Conservation (phyloP, 1,284 basidiomycete genomes). For the Hypsizygus ulmarius region DNA sequence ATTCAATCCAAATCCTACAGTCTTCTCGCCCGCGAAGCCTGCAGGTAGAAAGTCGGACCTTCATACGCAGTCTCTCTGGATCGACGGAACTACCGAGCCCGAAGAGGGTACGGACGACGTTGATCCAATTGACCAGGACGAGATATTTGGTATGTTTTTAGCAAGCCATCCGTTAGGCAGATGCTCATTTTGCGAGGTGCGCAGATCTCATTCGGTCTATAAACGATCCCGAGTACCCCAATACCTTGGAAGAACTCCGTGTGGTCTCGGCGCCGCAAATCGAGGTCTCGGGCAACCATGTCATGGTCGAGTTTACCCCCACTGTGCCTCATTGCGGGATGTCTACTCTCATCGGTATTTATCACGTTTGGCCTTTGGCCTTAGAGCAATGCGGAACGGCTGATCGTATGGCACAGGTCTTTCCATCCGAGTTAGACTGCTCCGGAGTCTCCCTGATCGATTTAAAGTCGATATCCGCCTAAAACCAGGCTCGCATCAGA, state of each 20-base stretch:
- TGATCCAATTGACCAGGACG: conserved; percentile 69
- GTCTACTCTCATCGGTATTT: conserved; percentile 92
- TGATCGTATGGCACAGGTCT: conserved; percentile 56
- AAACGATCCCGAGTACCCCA: conserved; percentile 97
- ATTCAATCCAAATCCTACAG: conserved; percentile 64
- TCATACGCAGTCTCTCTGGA: conserved; percentile 48
- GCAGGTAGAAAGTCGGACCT: conserved; percentile 34
- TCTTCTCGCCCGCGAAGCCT: conserved; percentile 48
- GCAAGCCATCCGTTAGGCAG: conserved; percentile 1
- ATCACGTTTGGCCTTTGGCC: neutral
- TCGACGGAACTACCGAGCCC: conserved; percentile 36
- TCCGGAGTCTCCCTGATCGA: conserved; percentile 86
- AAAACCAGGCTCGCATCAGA: conserved; percentile 94
- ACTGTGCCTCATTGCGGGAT: conserved; percentile 98
- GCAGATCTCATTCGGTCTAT: conserved; percentile 90
- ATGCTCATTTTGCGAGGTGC: neutral
- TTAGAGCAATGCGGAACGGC: conserved; percentile 5
- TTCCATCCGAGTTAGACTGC: conserved; percentile 87
- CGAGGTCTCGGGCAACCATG: conserved; percentile 65
- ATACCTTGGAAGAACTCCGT: conserved; percentile 92
- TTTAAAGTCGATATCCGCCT: conserved; percentile 96
- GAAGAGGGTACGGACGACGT: conserved; percentile 39
- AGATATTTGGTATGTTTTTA: conserved; percentile 56
- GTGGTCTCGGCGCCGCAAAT: conserved; percentile 94
- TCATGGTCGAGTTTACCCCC: conserved; percentile 91